These are phyloP conservation scores for Arachnomyces sp. DNA, from an alignment of 2,329 filamentous ascomycete genomes.

Conservation along the genomic window DNA sequence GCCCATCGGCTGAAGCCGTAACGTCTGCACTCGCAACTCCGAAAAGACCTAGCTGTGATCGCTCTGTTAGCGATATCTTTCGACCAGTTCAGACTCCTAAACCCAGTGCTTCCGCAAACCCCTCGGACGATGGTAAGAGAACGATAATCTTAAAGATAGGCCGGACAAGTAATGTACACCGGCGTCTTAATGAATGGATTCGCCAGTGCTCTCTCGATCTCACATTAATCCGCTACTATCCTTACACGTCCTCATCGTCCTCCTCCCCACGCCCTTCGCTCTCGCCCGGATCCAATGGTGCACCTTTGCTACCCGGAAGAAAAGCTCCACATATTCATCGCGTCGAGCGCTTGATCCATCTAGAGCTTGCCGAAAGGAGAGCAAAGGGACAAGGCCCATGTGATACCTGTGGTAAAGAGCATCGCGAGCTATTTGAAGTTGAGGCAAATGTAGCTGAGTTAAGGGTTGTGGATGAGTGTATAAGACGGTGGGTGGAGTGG, in stretches of 20 bases:
- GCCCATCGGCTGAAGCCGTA: constrained; percentile 52
- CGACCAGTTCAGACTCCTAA: constrained; percentile 26
- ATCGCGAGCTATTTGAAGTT: constrained; percentile 94
- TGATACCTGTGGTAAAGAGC: constrained; percentile 69
- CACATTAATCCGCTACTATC: constrained; percentile 84
- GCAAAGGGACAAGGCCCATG: constrained; percentile 58
- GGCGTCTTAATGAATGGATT: constrained; percentile 86
- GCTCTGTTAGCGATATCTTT: constrained; percentile 28
- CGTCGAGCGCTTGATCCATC: constrained; percentile 82
- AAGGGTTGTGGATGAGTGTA: constrained; percentile 60
- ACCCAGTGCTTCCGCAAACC: constrained; percentile 12
- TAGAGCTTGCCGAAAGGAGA: constrained; percentile 63
- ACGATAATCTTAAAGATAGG: constrained; percentile 63
- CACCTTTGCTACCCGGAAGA: constrained; percentile 30
- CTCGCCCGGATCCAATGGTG: constrained; percentile 9
- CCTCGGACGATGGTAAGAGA: constrained; percentile 34
- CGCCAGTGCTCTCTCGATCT: constrained; percentile 86
- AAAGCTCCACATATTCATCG: constrained; percentile 81
- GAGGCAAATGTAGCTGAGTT: constrained; percentile 66
- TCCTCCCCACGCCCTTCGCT: constrained; percentile 17
- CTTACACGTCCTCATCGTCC: constrained; percentile 55
- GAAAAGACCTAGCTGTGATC: constrained; percentile 16
- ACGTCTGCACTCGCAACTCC: constrained; percentile 51
- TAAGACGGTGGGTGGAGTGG: constrained; percentile 82
- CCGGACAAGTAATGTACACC: constrained; percentile 72